Conservation (phyloP, 305 asterid genomes). For the Euphrasia arctica region DNA sequence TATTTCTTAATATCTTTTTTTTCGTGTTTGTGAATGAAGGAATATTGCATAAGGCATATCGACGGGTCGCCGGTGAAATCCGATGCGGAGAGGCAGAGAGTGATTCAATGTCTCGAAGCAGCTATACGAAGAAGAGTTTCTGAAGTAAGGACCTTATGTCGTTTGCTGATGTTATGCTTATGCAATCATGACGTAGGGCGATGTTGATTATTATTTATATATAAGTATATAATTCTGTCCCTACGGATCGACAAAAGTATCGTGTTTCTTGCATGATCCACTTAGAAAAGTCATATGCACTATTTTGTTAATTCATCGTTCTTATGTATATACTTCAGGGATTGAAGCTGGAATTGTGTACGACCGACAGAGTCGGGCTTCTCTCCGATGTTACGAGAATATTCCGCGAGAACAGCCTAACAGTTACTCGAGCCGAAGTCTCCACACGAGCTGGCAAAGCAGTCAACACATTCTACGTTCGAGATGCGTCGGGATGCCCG, state of each 20-base stretch:
- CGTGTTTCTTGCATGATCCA: background rate
- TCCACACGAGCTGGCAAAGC: constrained; percentile 81
- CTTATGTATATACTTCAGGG: constrained; percentile 41
- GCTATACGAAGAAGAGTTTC: constrained; percentile 91
- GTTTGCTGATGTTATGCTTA: too few species aligned
- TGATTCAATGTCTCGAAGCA: constrained; percentile 93
- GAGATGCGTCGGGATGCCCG: constrained; percentile 78
- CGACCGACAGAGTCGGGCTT: constrained; percentile 79
- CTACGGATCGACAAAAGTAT: too few species aligned
- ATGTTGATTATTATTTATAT: too few species aligned
- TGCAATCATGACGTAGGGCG: too few species aligned
- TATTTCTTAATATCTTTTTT: constrained; percentile 14
- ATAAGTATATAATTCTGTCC: too few species aligned
- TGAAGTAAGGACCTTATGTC: constrained; percentile 45
- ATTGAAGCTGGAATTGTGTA: constrained; percentile 79
- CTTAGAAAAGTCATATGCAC: constrained; percentile 1
- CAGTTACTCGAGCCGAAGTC: constrained; percentile 90
- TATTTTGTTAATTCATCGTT: background rate
- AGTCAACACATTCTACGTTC: constrained; percentile 71
- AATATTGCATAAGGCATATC: constrained; percentile 77
- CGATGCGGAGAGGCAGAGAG: constrained; percentile 91
- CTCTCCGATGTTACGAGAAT: constrained; percentile 80
- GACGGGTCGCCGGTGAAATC: constrained; percentile 95
- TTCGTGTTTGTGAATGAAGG: constrained; percentile 44
- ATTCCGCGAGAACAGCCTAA: constrained; percentile 81